These are phyloP conservation scores for Candida tetrigidarum DNA, from an alignment of 1,139 yeast genomes.

Conservation along the genomic window DNA sequence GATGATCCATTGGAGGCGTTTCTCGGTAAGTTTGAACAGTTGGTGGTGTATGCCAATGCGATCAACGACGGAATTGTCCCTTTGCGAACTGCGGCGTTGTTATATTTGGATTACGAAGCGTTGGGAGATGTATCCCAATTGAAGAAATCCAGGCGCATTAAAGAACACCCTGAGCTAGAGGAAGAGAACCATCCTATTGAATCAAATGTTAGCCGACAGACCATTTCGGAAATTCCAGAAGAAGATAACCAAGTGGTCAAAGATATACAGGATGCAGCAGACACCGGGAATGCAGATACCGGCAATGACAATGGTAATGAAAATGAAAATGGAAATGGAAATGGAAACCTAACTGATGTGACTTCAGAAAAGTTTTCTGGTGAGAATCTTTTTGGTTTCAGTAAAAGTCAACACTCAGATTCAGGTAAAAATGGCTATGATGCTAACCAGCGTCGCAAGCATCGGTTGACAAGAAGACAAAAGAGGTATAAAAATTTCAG, in stretches of 20 bases:
- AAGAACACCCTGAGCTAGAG: conserved; percentile 19
- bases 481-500: conserved; percentile 28
- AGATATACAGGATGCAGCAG: conserved; percentile 4
- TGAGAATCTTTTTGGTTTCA: conserved; percentile 8
- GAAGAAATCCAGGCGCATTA: conserved; percentile 20
- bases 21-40: conserved; percentile 61
- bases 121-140: conserved; percentile 39
- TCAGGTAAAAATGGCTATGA: conserved; percentile 17
- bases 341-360: neutral
- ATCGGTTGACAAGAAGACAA: conserved; percentile 25
- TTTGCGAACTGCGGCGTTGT: conserved; percentile 58
- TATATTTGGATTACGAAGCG: conserved; percentile 52
- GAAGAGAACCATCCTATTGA: conserved; percentile 16
- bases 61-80: conserved; percentile 97
- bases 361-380: neutral
- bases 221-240: conserved; percentile 19
- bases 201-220: conserved; percentile 15
- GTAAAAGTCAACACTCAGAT: conserved; percentile 18
- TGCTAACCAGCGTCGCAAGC: conserved; percentile 12
- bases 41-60: conserved; percentile 81
- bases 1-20: conserved; percentile 75
- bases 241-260: conserved; percentile 9
- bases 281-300: no score
- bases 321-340: no score
- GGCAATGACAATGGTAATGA: no score